Conservation (phyloP, 306 rosid genomes). For the Herpetospermum pedunculosum region DNA sequence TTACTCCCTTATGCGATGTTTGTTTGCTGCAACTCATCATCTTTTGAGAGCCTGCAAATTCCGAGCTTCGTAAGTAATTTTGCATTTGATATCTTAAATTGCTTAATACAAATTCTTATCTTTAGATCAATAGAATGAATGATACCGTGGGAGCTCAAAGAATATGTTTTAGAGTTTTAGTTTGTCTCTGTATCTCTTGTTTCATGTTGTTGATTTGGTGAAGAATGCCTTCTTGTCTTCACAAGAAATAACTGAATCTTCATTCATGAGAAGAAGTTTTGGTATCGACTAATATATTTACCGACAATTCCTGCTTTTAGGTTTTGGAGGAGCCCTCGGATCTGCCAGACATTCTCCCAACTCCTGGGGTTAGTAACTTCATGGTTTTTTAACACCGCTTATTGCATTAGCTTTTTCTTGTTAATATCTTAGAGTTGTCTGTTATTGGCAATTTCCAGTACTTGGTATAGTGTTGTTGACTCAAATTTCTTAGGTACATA, state of each 20-base stretch:
- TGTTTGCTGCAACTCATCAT: slow-evolving; percentile 11
- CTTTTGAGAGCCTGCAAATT: slow-evolving; percentile 31
- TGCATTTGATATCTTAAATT: neutral
- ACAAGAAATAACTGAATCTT: neutral
- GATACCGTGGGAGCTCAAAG: neutral
- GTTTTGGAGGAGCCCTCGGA: slow-evolving; percentile 58
- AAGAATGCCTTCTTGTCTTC: too few species aligned
- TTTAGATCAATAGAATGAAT: neutral
- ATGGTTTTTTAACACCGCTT: neutral
- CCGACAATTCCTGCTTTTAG: slow-evolving; percentile 22
- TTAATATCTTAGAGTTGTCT: neutral
- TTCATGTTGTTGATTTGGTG: neutral
- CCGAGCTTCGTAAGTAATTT: slow-evolving; percentile 49
- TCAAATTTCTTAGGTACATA: neutral
- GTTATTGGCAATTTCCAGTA: neutral
- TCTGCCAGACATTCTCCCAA: slow-evolving; percentile 45
- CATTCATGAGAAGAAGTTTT: too few species aligned
- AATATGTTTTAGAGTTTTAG: neutral
- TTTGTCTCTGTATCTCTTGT: neutral
- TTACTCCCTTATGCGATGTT: neutral
- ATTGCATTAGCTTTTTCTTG: neutral
- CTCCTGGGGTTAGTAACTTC: slow-evolving; percentile 58
- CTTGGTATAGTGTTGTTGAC: neutral
- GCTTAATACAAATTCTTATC: too few species aligned
- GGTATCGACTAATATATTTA: slow-evolving; percentile 5